Evolutionary conservation across 257 asterid genomes (phyloP), one percentile per base, ranked within the genome.

Genomic region (Solanum tarapatanum): DNA sequence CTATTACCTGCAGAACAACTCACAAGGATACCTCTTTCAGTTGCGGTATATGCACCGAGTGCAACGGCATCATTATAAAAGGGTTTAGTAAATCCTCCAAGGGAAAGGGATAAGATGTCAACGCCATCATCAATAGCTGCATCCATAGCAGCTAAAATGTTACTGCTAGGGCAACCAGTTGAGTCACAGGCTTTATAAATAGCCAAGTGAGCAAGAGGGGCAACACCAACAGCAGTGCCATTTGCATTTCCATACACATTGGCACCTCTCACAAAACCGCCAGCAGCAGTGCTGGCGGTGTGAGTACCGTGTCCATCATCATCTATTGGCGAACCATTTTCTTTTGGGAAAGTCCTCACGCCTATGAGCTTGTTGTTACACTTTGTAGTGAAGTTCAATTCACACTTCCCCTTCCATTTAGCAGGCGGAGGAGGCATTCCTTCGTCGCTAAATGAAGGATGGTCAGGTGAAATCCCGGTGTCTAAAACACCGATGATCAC

Each of bases 201-300:
- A 0, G 96, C 96, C 36, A 94, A 35, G 82, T 94, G 95, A 87
- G 97, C 94, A 28, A 84, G 92, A 8, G 97, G 95, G 2, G 93
- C 95, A 17, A 92, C 55, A 1, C 97, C 97, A 33, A 11, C 91
- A 2, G 94, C 94, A 0, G 91, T 90, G n/a, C 95, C 94, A 1
- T 92, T 88, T 23, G 94, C 95, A 13, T 51, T 88, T 16, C 97
- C 94, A 28, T 60, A 90, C 9, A 90, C 82, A 74, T 91, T 94
- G 1, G 95, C 95, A 7, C 94, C 93, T 2, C 45, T 30, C 23
- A 94, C 94, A 33, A 89, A 94, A 86, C 77, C 89, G 2, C 97
- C 95, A 4, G 93, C 95, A 6, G 94, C 93, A 3, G 90, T 94
- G 85, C 94, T 80, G 0, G 96, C 91, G 0, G 93, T 90, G 60